Evolutionary conservation across 148 eudicot species (phyloP).

Genomic region (Nepenthes mirabilis): DNA sequence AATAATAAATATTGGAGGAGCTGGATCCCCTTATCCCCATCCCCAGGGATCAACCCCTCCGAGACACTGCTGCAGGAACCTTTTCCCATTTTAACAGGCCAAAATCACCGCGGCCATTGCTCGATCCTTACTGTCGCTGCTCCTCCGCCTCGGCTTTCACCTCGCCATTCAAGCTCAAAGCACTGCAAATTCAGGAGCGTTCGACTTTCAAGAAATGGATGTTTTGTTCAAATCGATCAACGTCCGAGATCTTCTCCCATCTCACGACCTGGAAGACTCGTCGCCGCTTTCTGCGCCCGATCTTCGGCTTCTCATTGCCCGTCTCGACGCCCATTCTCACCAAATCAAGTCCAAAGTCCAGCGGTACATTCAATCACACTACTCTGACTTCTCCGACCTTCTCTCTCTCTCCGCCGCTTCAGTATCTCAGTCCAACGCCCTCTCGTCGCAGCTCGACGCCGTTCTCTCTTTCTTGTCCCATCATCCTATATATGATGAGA

Average conservation of each 20-base stretch:
- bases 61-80: no score
- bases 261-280: constrained; percentile 38
- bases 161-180: no score
- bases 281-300: constrained; percentile 86
- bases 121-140: no score
- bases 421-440: constrained; percentile 20
- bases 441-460: constrained; percentile 29
- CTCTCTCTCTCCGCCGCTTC: constrained; percentile 48
- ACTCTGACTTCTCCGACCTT: constrained; percentile 47
- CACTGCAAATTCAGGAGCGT: no score
- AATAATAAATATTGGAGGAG: no score
- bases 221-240: constrained; percentile 41
- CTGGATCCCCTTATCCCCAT: no score
- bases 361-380: constrained; percentile 48
- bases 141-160: no score
- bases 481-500: constrained; percentile 22
- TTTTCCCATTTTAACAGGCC: no score
- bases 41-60: no score
- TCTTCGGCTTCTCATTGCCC: constrained; percentile 78
- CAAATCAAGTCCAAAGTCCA: constrained; percentile 66
- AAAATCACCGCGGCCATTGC: no score
- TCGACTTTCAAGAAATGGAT: constrained; percentile 29
- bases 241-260: constrained; percentile 56
- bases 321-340: constrained; percentile 53
- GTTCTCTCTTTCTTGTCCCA: constrained; percentile 25